Evolutionary conservation across 169 alveolate genomes (phyloP), one percentile per base, ranked within the genome.

Genomic region (Plasmodium ovale): DNA sequence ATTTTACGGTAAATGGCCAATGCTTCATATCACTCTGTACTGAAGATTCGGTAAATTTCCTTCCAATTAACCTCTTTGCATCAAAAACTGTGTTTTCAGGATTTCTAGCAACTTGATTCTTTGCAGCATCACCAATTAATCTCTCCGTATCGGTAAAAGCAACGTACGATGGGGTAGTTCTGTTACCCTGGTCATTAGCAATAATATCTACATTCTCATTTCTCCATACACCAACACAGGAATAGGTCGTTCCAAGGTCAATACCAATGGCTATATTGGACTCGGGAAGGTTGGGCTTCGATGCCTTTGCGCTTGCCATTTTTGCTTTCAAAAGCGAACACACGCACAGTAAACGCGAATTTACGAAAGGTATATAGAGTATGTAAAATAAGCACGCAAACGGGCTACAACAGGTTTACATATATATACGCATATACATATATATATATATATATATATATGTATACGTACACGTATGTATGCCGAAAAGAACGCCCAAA

Each of bases 151-250:
- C 99, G 39, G 99, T 98, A 91, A 97, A 98, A 51, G 99, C 99
- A 39, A 98, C 99, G 88, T 97, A 98, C 0, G 99, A 97, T 16
- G 99, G 99, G 10, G 99, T 98, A 68, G 99, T 98, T 71, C 99
- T 94, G 95, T 98, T 98, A 42, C 99, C 99, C 93, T 98, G 98
- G 77, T 98, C 99, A 89, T 98, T 98, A 19, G 99, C 99, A 73
- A 98, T 97, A 82, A 99, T 98, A 88, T 98, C 99, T 58, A 97
- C 99, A 90, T 96, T 96, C 73, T 97, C 98, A 94, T 97, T 97
- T 91, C 96, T 95, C 95, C 96, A 97, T 60, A 97, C 98, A 47
- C 99, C 99, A 10, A 98, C 99, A 88, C 99, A 98, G 33, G 99
- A 96, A 94, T 97, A 97, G n/a, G 99, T 98, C 21, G 99, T 97